A percentile compares a stretch with the other conserved stretches of the same genome.
Conservation (phyloP, 257 asterid species). For the Craterostigma plantagineum region DNA sequence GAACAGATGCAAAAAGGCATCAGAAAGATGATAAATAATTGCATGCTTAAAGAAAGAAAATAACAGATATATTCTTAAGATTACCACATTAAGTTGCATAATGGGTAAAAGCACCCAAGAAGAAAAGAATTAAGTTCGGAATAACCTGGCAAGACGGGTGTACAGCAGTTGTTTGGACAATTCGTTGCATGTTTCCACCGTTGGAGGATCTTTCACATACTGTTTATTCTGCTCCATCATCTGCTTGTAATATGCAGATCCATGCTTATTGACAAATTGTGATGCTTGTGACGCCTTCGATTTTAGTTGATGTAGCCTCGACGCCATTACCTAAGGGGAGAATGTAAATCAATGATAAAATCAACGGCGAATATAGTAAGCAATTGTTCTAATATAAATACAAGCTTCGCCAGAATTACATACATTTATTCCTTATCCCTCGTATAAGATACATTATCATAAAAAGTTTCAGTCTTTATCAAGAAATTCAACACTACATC, state of each 20-base stretch:
- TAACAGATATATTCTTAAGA: no score
- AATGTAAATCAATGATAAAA: not conserved
- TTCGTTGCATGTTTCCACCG: slow-evolving; percentile 19
- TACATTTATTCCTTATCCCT: no score
- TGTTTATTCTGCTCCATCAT: slow-evolving; percentile 24
- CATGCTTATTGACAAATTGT: slow-evolving; percentile 14
- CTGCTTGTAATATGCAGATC: slow-evolving; percentile 16
- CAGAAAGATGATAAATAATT: no score
- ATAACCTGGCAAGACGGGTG: slow-evolving; percentile 29
- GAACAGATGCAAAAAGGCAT: no score
- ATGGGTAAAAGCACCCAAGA: no score
- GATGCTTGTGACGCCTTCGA: slow-evolving; percentile 20
- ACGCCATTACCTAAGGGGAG: slow-evolving; percentile 11
- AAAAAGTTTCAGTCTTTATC: no score
- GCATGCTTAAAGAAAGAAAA: no score
- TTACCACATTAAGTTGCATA: no score
- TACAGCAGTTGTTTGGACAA: slow-evolving; percentile 20
- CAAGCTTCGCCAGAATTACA: no score
- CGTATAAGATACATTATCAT: no score
- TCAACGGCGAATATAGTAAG: not conserved
- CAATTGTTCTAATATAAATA: no score
- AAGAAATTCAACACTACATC: no score
- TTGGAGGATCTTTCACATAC: slow-evolving; percentile 21
- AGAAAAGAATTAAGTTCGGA: not conserved
- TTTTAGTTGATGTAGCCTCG: slow-evolving; percentile 18